Conservation (phyloP, 495 filamentous ascomycete genomes). For the Mycothermus thermophilus region DNA sequence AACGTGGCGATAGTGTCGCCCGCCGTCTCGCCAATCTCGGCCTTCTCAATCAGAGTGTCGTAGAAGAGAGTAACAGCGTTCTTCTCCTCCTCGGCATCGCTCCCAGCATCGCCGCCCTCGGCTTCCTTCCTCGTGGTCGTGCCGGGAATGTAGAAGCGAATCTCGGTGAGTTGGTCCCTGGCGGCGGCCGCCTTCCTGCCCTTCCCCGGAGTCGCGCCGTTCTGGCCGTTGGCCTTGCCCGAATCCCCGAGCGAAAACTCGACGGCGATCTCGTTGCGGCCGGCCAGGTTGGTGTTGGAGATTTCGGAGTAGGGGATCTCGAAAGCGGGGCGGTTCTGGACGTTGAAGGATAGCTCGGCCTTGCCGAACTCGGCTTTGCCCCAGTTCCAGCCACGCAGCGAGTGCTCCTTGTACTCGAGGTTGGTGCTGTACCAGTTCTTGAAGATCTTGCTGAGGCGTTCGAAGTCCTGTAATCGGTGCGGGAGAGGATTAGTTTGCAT, state of each 20-base stretch:
- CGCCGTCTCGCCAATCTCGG: conserved; percentile 96
- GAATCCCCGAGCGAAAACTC: conserved; percentile 65
- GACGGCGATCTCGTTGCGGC: conserved; percentile 94
- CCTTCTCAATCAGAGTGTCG: conserved; percentile 94
- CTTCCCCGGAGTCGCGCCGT: conserved; percentile 63
- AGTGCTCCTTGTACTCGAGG: conserved; percentile 83
- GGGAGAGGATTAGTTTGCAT: no score
- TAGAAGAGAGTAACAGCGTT: conserved; percentile 93
- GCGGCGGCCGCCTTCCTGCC: conserved; percentile 82
- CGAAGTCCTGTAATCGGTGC: conserved; percentile 61
- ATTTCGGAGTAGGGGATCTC: conserved; percentile 97
- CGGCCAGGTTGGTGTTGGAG: conserved; percentile 92
- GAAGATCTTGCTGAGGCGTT: conserved; percentile 78
- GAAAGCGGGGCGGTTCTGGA: conserved; percentile 92
- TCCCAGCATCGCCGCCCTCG: conserved; percentile 55
- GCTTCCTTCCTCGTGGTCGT: conserved; percentile 76
- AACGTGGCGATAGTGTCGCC: conserved; percentile 97
- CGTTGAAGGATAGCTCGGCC: conserved; percentile 87
- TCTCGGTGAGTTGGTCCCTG: conserved; percentile 87
- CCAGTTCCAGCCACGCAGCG: conserved; percentile 98
- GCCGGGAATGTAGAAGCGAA: conserved; percentile 97
- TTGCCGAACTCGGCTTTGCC: conserved; percentile 96
- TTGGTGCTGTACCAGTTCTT: conserved; percentile 93
- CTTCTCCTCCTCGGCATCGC: conserved; percentile 60
- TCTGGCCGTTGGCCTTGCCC: conserved; percentile 56